A percentile compares a stretch with the other conserved stretches of the same genome.
Evolutionary conservation across 2,329 filamentous ascomycete genomes (phyloP).

Genomic region (Beauveria sp.): DNA sequence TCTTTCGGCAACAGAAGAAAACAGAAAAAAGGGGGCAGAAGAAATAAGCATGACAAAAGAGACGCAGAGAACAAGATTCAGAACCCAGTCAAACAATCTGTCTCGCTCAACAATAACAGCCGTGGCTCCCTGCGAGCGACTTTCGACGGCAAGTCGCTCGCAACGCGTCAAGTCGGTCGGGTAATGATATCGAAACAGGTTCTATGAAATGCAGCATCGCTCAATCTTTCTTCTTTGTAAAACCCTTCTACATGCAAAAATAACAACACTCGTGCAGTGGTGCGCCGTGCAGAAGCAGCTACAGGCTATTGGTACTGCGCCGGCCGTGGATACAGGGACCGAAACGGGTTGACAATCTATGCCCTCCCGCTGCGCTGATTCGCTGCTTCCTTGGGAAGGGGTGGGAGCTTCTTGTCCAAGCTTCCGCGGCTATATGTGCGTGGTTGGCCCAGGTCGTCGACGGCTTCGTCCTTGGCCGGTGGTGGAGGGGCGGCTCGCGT

Average conservation of each 20-base stretch:
- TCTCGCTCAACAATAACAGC: slow-evolving; percentile 7
- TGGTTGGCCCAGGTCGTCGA: background rate
- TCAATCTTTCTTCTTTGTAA: background rate
- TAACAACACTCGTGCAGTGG: background rate
- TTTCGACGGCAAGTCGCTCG: background rate
- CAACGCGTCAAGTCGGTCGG: background rate
- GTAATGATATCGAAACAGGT: slow-evolving; percentile 1
- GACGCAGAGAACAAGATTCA: slow-evolving; percentile 5
- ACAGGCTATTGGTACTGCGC: background rate
- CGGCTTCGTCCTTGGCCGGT: slow-evolving; percentile 19
- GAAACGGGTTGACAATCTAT: slow-evolving; percentile 5
- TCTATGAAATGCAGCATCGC: background rate
- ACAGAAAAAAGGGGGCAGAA: slow-evolving; percentile 16
- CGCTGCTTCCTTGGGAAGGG: slow-evolving; percentile 14
- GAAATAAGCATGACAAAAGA: slow-evolving; percentile 14
- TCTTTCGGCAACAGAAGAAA: slow-evolving; percentile 24
- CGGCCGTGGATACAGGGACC: background rate
- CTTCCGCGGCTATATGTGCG: slow-evolving; percentile 11
- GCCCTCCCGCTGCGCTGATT: slow-evolving; percentile 1
- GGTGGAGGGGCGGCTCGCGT: slow-evolving; percentile 34
- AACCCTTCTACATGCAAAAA: background rate
- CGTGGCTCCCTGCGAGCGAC: background rate
- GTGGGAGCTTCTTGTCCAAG: slow-evolving; percentile 33
- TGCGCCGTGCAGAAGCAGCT: background rate
- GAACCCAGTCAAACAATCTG: slow-evolving; percentile 1